These are phyloP conservation scores for Talaromyces proteolyticus DNA, from an alignment of 495 filamentous ascomycete species.

Conservation along the genomic window DNA sequence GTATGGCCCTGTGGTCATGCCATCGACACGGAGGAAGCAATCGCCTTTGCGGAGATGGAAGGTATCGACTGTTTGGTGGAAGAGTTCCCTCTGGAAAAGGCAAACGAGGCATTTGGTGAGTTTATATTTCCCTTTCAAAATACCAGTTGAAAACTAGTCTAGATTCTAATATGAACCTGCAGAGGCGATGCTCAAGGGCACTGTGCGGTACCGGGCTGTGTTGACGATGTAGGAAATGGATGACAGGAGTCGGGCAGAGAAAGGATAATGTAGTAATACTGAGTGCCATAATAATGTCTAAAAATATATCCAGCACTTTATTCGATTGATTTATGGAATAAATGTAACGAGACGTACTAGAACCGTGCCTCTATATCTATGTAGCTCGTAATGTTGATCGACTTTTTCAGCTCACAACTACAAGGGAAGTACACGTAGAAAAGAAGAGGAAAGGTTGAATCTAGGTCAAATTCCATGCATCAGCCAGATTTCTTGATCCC, in stretches of 20 bases:
- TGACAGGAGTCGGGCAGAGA: neutral
- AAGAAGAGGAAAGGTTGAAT: neutral
- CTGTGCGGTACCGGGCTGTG: conserved; percentile 45
- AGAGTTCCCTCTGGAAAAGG: conserved; percentile 53
- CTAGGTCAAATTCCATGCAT: neutral
- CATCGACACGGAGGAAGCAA: conserved; percentile 58
- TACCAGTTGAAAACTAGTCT: too few species aligned
- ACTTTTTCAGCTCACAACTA: neutral
- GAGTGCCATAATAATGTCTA: neutral
- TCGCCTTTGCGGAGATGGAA: conserved; percentile 51
- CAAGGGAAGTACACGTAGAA: neutral
- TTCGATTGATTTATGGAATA: neutral
- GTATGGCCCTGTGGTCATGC: conserved; percentile 59
- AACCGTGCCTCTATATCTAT: neutral
- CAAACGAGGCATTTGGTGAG: conserved; percentile 42
- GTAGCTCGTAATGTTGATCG: neutral
- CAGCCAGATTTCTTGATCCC: neutral
- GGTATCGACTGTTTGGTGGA: conserved; percentile 58
- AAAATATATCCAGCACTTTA: too few species aligned
- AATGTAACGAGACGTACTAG: neutral
- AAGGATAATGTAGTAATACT: neutral
- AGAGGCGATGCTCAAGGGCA: conserved; percentile 37
- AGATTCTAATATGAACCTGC: neutral
- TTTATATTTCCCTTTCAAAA: too few species aligned
- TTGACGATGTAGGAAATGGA: conserved; percentile 40